Evolutionary conservation across 495 filamentous ascomycete species (phyloP), one percentile per base, ranked within the genome.

Genomic region (Penicillium cosmopolitanum): DNA sequence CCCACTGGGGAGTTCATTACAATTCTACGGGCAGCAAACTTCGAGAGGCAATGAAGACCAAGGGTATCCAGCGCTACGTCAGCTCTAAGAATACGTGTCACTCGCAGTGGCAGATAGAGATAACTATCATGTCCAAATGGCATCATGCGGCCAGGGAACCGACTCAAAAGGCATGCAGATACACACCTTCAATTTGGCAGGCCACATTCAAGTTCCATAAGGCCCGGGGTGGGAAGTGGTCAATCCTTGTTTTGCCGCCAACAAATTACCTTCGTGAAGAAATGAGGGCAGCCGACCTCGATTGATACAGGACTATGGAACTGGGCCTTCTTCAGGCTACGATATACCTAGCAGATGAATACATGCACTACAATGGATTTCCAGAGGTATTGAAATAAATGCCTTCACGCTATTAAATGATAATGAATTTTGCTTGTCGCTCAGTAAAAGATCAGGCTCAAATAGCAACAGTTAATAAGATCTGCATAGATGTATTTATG

Each of bases 391-490:
- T n/a, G 15, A 38, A 38, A 38, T 38, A 38, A 13, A 38, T 9
- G 11, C 12, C 5, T n/a, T 38, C 36, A 38, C 12, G 23, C 36
- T 54, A 15, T 38, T 18, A 47, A n/a, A 59, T 56, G 38, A 53
- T 16, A 53, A 10, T 11, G 34, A 50, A 48, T 48, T 56, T 46
- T 13, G 25, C 28, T 31, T 38, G 36, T 56, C 54, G 50, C 54
- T 62, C n/a, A 51, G 3, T 57, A 44, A 51, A 8, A 44, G 15
- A 16, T 44, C 35, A 51, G 25, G 48, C 50, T 58, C 23, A 48
- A 48, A 31, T 25, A 48, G 46, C 55, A 48, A 56, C 10, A 15
- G 13, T 42, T 21, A 50, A 51, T 34, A 18, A 33, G 7, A 35
- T 34, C 15, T 4, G 3, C 1, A n/a, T 31, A 31, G 4, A 31